Base-by-base conservation (phyloP, 345 rosid species). In the Physaria fendleri region DNA sequence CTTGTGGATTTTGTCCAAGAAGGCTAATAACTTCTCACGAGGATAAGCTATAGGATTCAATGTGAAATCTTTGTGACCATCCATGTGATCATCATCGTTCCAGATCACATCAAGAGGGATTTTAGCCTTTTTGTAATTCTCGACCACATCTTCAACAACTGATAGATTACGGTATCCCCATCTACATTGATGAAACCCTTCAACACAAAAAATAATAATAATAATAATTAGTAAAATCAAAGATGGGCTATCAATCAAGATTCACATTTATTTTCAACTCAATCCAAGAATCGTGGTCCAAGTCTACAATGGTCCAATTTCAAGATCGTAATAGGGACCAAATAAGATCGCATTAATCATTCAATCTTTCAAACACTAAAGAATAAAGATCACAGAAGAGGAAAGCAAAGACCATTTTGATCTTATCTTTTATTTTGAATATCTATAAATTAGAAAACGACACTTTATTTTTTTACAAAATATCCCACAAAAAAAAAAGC, bases 51-150 rank as follows among this genome's bases (percentile, higher is more conserved):
- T 9, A 0, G 88, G 92, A 64, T 79, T 78, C 37, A 93, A 75
- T 13, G 99, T 93, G 77, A 94, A 94, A 69, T 94, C 99, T 78
- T 90, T 94, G 63, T 90, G 77, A 22, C 78, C 79, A 1, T 93
- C 99, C 99, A 90, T 93, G 81, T 93, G 96, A 79, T 93, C 97
- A 59, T 87, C 99, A 45, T 93, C 99, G 33, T 82, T 93, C 97
- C 97, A 90, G 11, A 90, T 90, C 42, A 93, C 97, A 38, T 93
- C 97, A 3, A 87, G 95, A 1, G 97, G 99, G 64, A 93, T 93
- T 64, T 81, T 66, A 3, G 95, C 92, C 71, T 81, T 83, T 40
- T 81, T 56, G 80, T 93, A 93, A 74, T 72, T 90, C 13, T 74
- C 92, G 2, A 93, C 99, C 8, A 93, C 99, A 14, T 93, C 97